Evolutionary conservation across 1,284 basidiomycete species (phyloP).

Genomic region (Pseudozyma sp.): DNA sequence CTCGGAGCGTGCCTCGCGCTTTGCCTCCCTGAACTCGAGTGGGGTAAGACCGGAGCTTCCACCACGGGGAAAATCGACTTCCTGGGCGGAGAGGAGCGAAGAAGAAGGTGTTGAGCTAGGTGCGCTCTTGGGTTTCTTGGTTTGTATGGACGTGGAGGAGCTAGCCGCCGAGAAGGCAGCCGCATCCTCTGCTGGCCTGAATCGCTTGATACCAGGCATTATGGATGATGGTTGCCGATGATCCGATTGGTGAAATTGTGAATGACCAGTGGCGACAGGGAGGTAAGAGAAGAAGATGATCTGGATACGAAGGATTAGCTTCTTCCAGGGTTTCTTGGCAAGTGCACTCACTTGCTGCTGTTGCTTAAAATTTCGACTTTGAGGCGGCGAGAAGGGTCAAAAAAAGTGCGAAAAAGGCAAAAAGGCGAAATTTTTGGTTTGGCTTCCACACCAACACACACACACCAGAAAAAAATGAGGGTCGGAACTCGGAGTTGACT

Average conservation of each 20-base stretch:
- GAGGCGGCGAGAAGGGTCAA: background rate
- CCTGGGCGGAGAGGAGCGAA: conserved; percentile 49
- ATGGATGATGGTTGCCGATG: conserved; percentile 1
- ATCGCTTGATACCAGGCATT: conserved; percentile 56
- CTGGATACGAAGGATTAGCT: background rate
- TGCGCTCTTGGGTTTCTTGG: conserved; percentile 36
- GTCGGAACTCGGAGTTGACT: conserved; percentile 11
- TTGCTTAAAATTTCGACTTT: background rate
- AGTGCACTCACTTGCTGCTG: background rate
- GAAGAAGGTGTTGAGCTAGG: conserved; percentile 24
- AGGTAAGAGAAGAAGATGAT: conserved; percentile 2
- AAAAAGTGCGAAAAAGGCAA: conserved; percentile 4
- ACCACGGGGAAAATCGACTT: conserved; percentile 91
- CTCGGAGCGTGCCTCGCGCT: conserved; percentile 85
- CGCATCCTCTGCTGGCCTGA: conserved; percentile 38
- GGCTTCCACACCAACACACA: conserved; percentile 9
- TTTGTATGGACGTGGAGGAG: conserved; percentile 27
- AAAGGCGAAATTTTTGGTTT: conserved; percentile 31
- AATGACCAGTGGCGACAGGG: conserved; percentile 21
- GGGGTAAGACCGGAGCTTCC: conserved; percentile 81
- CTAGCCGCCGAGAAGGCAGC: conserved; percentile 33
- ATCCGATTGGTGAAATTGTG: conserved; percentile 9
- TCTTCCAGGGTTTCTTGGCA: background rate
- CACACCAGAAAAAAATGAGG: background rate
- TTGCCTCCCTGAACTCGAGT: conserved; percentile 87